Base-by-base conservation (phyloP, 176 grass and related monocot genomes). In the Oryza officinalis region DNA sequence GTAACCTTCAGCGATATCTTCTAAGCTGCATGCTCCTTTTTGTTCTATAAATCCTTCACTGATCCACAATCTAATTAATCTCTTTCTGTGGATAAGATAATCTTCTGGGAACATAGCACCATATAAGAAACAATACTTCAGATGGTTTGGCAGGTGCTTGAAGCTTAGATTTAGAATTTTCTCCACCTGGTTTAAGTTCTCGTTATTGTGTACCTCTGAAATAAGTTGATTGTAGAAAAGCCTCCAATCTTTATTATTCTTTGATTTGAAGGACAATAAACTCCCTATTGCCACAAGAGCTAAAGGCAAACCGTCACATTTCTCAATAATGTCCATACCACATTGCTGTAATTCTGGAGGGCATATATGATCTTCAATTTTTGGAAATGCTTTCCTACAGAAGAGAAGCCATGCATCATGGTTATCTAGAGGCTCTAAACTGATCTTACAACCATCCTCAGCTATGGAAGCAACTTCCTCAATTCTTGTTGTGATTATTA, bases 61-160 rank as follows among this genome's bases (percentile, higher is more conserved):
- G 0, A 92, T 63, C 93, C 87, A 94, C 12, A 94, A 35, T 66
- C 63, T 88, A 3, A 84, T 69, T 4, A 94, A 38, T 60, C 13
- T 79, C 10, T 80, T 88, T 47, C 85, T 86, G 1, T 2, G 1
- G 12, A 92, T 74, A 0, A 31, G 3, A 49, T 88, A 69, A 46
- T 92, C 87, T 69, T 94, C 86, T 32, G 87, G 93, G 44, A 92
- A 94, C 35, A 92, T 67, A 80, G 84, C 33, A 73, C 71, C 86
- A 52, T 87, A 86, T 6, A 94, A 63, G 54, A 90, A 94, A 73
- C 90, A 94, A 26, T 80, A 92, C 10, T 92, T 92, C 17, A 94
- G 70, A 79, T 90, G 50, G 10, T 64, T 20, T 1, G 93, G 93
- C 1, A 88, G 75, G 7, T 92, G 3, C 14, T 75, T 85, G 10